Conservation (phyloP, 371 early-diverging fungal genomes). For the Sporodiniella umbellata region DNA sequence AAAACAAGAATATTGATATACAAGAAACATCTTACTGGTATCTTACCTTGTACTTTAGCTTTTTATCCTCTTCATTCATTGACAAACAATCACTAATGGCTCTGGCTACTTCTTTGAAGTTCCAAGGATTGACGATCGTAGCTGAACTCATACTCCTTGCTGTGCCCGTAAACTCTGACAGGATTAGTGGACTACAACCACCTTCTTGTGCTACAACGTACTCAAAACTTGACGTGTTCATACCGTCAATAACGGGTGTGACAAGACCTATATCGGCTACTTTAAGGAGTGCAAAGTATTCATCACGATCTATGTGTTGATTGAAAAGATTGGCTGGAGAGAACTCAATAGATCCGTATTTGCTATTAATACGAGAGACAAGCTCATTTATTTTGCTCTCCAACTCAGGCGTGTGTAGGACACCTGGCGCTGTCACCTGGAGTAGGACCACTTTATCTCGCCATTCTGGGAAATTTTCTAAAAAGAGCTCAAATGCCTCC, state of each 20-base stretch:
- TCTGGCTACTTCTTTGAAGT: conserved; percentile 86
- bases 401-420: conserved; percentile 54
- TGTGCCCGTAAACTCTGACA: conserved; percentile 97
- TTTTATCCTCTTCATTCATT: conserved; percentile 80
- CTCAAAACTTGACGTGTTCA: conserved; percentile 99
- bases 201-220: conserved; percentile 96
- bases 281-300: conserved; percentile 94
- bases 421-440: conserved; percentile 70
- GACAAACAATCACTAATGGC: conserved; percentile 87
- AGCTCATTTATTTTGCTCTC: conserved; percentile 87
- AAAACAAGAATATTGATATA: conserved; percentile 76
- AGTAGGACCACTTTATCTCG: conserved; percentile 86
- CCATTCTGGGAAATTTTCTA: conserved; percentile 88
- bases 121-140: conserved; percentile 97
- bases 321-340: conserved; percentile 93
- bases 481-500: conserved; percentile 90
- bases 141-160: conserved; percentile 87
- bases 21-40: conserved; percentile 54
- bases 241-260: conserved; percentile 97
- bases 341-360: conserved; percentile 90
- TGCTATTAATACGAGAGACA: conserved; percentile 90
- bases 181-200: conserved; percentile 85
- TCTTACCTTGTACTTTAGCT: conserved; percentile 70
- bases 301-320: conserved; percentile 91
- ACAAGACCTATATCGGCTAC: conserved; percentile 95